Evolutionary conservation across 2,329 filamentous ascomycete species (phyloP).

Genomic region (Fusarium protoensiforme): DNA sequence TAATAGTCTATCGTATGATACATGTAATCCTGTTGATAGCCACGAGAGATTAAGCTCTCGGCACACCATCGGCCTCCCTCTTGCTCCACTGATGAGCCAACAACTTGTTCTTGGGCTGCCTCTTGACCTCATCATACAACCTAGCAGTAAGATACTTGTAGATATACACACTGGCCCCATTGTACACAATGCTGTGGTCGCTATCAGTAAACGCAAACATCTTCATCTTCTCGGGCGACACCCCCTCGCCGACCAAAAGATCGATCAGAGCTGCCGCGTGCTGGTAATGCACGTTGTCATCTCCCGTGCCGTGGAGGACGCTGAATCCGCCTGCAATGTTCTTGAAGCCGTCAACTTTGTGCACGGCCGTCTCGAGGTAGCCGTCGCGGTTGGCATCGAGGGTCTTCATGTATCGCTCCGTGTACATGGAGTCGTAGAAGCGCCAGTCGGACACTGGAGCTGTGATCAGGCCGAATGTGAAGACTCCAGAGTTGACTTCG

Average conservation of each 20-base stretch:
- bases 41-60: neutral
- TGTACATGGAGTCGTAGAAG: slow-evolving; percentile 78
- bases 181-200: slow-evolving; percentile 70
- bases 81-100: slow-evolving; percentile 51
- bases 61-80: slow-evolving; percentile 5
- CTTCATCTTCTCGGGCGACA: slow-evolving; percentile 70
- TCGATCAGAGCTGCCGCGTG: slow-evolving; percentile 72
- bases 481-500: slow-evolving; percentile 69
- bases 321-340: slow-evolving; percentile 69
- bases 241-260: slow-evolving; percentile 66
- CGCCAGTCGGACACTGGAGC: slow-evolving; percentile 76
- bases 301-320: slow-evolving; percentile 73
- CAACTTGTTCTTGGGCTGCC: slow-evolving; percentile 52
- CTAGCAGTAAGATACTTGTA: slow-evolving; percentile 72
- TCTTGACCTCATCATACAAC: slow-evolving; percentile 70
- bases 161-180: slow-evolving; percentile 65
- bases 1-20: neutral
- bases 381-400: slow-evolving; percentile 65
- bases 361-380: slow-evolving; percentile 71
- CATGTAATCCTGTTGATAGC: accelerated
- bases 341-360: slow-evolving; percentile 69
- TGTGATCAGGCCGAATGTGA: slow-evolving; percentile 71
- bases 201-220: slow-evolving; percentile 74
- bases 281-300: slow-evolving; percentile 80
- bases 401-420: slow-evolving; percentile 78